A percentile compares a stretch with the other conserved stretches of the same genome.
These are phyloP conservation scores for Delonix regia DNA, from an alignment of 306 rosid genomes.

Conservation along the genomic window DNA sequence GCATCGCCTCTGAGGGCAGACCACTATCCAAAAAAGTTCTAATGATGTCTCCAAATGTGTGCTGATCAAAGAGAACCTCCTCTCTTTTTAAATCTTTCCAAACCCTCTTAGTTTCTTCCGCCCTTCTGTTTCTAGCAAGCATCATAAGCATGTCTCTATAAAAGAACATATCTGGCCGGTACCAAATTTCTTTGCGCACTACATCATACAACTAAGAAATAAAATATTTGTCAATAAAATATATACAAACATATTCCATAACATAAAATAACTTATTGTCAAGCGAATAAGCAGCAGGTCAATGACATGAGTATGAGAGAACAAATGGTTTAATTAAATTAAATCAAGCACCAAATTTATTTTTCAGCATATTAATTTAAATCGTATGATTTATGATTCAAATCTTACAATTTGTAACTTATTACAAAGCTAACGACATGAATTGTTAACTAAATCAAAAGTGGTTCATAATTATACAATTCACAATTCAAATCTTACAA, in stretches of 20 bases:
- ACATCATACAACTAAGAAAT: slow-evolving; percentile 70
- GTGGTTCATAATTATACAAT: too few relatives aligned
- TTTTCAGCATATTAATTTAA: not conserved
- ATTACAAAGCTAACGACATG: too few relatives aligned
- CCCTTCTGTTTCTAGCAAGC: slow-evolving; percentile 83
- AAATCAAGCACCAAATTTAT: not conserved
- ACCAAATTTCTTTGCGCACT: slow-evolving; percentile 95
- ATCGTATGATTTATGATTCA: too few relatives aligned
- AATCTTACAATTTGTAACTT: too few relatives aligned
- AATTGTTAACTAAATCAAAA: too few relatives aligned
- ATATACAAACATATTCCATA: not conserved
- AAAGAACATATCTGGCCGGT: slow-evolving; percentile 94
- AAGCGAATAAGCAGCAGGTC: slow-evolving; percentile 3
- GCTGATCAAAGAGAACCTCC: slow-evolving; percentile 85
- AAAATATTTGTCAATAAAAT: slow-evolving; percentile 28
- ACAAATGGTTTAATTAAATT: not conserved
- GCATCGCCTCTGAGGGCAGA: slow-evolving; percentile 77
- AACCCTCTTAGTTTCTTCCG: slow-evolving; percentile 74
- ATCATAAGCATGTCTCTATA: slow-evolving; percentile 90
- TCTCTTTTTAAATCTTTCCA: slow-evolving; percentile 82
- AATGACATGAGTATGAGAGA: not conserved
- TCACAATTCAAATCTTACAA: too few relatives aligned
- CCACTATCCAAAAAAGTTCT: slow-evolving; percentile 72
- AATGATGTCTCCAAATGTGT: slow-evolving; percentile 87
- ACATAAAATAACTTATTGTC: not conserved